These are phyloP conservation scores for Isoetes engelmannii DNA, from an alignment of 83 land plant genomes.

Conservation along the genomic window DNA sequence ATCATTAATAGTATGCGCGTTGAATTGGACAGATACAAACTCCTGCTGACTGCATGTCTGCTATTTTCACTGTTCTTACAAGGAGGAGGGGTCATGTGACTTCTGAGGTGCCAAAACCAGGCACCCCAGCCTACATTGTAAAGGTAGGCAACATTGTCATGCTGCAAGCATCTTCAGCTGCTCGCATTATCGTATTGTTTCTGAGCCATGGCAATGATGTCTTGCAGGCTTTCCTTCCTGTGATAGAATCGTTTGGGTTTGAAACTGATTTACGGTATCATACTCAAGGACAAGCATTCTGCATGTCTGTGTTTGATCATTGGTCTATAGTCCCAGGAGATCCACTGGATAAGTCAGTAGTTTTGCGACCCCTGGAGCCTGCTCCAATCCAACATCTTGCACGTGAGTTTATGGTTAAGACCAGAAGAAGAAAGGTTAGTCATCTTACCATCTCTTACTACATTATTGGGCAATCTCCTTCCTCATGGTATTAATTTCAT, in stretches of 20 bases:
- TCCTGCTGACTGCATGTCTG: constrained; percentile 94
- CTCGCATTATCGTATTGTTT: not conserved
- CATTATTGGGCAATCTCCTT: not conserved
- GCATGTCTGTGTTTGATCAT: constrained; percentile 88
- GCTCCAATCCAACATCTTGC: constrained; percentile 96
- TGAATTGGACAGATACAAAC: constrained; percentile 82
- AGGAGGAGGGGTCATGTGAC: constrained; percentile 96
- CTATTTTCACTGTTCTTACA: constrained; percentile 89
- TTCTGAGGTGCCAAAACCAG: constrained; percentile 91
- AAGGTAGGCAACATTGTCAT: constrained; percentile 44
- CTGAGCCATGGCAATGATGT: not conserved
- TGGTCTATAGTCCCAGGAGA: constrained; percentile 99
- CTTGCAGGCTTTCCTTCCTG: constrained; percentile 92
- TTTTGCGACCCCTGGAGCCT: constrained; percentile 90
- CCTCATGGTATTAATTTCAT: not conserved
- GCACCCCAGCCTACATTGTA: constrained; percentile 96
- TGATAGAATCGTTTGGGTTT: constrained; percentile 97
- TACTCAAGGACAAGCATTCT: constrained; percentile 97
- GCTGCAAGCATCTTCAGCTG: not conserved
- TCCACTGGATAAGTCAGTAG: constrained; percentile 91
- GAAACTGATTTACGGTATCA: constrained; percentile 96
- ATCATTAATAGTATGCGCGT: not conserved
- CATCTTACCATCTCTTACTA: not conserved
- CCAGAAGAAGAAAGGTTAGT: constrained; percentile 84
- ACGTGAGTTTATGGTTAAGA: constrained; percentile 98